phyloP scores from a whole-genome alignment of 2,329 filamentous ascomycete genomes.

The Xylariaceae sp. region DNA sequence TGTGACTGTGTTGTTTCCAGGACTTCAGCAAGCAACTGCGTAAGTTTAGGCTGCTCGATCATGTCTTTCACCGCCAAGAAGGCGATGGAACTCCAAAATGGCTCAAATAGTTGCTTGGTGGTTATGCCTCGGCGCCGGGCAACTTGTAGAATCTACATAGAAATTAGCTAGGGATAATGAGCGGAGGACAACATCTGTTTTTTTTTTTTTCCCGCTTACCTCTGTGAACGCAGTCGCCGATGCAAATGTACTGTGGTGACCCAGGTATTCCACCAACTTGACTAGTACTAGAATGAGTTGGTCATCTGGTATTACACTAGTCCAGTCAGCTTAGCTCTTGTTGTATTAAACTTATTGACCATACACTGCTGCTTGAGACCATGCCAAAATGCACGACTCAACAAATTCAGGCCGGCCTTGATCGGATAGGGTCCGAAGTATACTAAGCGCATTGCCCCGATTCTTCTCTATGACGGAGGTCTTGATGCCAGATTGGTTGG shows the following conservation, averaged over 20 bases:
- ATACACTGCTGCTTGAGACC: slow-evolving; percentile 77
- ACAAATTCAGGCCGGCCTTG: slow-evolving; percentile 65
- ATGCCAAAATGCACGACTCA: slow-evolving; percentile 81
- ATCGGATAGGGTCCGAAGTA: slow-evolving; percentile 70
- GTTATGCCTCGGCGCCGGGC: slow-evolving; percentile 63
- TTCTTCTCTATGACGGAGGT: slow-evolving; percentile 57
- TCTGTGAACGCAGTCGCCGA: slow-evolving; percentile 82
- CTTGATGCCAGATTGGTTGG: slow-evolving; percentile 33
- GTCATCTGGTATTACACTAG: slow-evolving; percentile 68
- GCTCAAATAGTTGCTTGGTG: slow-evolving; percentile 69
- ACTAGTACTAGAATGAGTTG: slow-evolving; percentile 85
- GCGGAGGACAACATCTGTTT: background rate
- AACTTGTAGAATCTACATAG: slow-evolving; percentile 59
- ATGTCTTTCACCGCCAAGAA: slow-evolving; percentile 82
- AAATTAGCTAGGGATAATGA: background rate
- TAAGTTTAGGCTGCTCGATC: slow-evolving; percentile 75
- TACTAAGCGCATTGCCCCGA: slow-evolving; percentile 65
- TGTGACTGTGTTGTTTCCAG: slow-evolving; percentile 72
- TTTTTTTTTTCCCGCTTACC: slow-evolving; percentile 48
- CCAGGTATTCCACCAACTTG: slow-evolving; percentile 81
- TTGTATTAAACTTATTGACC: slow-evolving; percentile 17
- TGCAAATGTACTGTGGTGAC: slow-evolving; percentile 75
- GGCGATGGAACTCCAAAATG: slow-evolving; percentile 86
- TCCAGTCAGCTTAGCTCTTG: slow-evolving; percentile 7
- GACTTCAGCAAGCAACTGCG: slow-evolving; percentile 75